Percentiles rank a stretch among this genome's conserved stretches.
phyloP scores from a whole-genome alignment of 2,329 filamentous ascomycete genomes.

The Knoxdaviesia capensis region DNA sequence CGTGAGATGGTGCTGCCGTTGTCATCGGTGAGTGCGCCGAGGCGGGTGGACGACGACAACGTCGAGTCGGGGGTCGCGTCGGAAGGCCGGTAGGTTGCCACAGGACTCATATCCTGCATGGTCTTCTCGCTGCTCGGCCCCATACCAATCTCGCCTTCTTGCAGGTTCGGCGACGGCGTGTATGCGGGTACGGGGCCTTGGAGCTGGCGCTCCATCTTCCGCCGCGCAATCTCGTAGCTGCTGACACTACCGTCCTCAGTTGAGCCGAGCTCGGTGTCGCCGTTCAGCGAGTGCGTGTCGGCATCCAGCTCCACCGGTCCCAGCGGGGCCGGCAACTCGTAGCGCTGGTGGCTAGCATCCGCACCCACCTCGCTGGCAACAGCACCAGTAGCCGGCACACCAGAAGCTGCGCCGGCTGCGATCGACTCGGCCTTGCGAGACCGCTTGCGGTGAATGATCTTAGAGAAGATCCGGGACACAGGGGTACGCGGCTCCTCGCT shows the following conservation, averaged over 20 bases:
- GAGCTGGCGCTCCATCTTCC: constrained; percentile 29
- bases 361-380: constrained; percentile 17
- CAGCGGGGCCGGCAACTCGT: constrained; percentile 26
- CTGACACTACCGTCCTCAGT: constrained; percentile 19
- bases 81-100: constrained; percentile 14
- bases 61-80: constrained; percentile 11
- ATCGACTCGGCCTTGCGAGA: constrained; percentile 11
- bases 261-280: constrained; percentile 18
- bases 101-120: constrained; percentile 13
- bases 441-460: constrained; percentile 17
- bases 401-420: constrained; percentile 8
- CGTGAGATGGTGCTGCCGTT: constrained; percentile 18
- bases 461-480: constrained; percentile 20
- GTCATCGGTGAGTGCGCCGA: constrained; percentile 1
- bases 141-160: too few relatives aligned
- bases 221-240: constrained; percentile 28
- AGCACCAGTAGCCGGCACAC: neutral
- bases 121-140: constrained; percentile 11
- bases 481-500: constrained; percentile 14
- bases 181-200: constrained; percentile 29
- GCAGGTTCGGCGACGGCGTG: constrained; percentile 10
- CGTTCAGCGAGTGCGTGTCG: constrained; percentile 15
- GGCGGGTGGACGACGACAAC: constrained; percentile 5
- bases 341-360: constrained; percentile 25
- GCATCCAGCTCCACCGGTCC: constrained; percentile 29